Evolutionary conservation across 768 basidiomycete species (phyloP), one percentile per base, ranked within the genome.

Genomic region (Russula vinacea): DNA sequence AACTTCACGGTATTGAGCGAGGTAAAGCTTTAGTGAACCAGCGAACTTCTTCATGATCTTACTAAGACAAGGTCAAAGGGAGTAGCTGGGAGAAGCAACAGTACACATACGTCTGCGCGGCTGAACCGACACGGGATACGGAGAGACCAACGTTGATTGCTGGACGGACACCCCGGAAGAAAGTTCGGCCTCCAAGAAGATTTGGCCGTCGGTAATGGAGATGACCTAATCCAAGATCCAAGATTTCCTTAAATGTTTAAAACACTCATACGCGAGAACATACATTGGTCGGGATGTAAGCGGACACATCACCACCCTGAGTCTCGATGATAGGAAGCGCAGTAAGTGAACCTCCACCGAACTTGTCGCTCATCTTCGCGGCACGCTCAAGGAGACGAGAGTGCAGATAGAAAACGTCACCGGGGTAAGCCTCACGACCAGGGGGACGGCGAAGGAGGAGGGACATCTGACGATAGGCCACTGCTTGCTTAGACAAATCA

Each of bases 21-120:
- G 92, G 87, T 99, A 99, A 53, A 99, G 87, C 82, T 98, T 98
- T 71, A 98, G 87, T 60, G 97, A 98, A 84, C 97, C 97, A 72
- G 97, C 97, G 72, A 98, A 98, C 83, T 98, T 95, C 90, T 98
- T 99, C 97, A 99, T 98, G 81, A 98, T 94, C 81, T 95, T 94
- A 71, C 88, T 91, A 68, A 58, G 59, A 47, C 50, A 63, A 44
- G 58, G 57, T 64, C 26, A 66, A 66, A 42, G 16, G 62, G 5
- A 37, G 24, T 56, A 57, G 37, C 16, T 22, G 35, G 13, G 45
- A 51, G 16, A 4, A 39, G 17, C 32, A 56, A 3, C 51, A 5
- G 16, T 40, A n/a, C 22, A 79, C 90, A 76, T 79, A 98, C 95
- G 96, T 98, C 82, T 99, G 97, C 74, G 97, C 97, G 73, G 97